Base-by-base conservation (phyloP, 2,329 filamentous ascomycete species). In the Conoideocrella luteorostrata region DNA sequence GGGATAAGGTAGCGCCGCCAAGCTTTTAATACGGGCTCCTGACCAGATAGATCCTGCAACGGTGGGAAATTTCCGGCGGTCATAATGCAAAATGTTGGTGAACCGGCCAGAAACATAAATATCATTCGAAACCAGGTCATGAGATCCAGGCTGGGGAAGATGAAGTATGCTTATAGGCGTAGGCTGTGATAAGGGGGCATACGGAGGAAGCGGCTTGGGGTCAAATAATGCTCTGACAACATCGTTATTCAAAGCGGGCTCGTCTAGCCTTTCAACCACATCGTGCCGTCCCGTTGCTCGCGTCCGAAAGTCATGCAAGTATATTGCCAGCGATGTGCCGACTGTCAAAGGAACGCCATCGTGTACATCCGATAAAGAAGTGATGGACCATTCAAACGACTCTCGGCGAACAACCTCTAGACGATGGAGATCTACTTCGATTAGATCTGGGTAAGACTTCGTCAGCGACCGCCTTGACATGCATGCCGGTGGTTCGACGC, bases 61-160 rank as follows among this genome's bases (percentile, higher is more conserved):
- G 13, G 78, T 77, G 0, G 88, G 87, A 56, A 96, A 94, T 62
- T 79, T 88, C 35, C 91, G 83, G 4, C 89, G 79, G 58, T 96
- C 89, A 64, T 95, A 97, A 58, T 88, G 84, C 4, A 96, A 70
- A 45, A 96, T 87, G 55, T 82, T 90, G 4, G 89, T 86, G 59
- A 96, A 96, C 13, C 91, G 80, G 0, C 91, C 91, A 4, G 85
- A 88, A 28, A 96, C 80, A 67, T 90, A 91, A 32, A 97, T 93
- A 23, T 93, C 85, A 47, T 84, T 77, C 39, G 87, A 85, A 15
- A 81, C 71, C 49, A 78, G 71, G 39, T 68, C 66, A 9, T 61
- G 61, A 7, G 68, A 63, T 0, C 73, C 75, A 1, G 77, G 67
- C 7, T 68, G 71, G 12, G 83, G 82, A 22, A 90, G 70, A 58